These are phyloP conservation scores for Vanrija sp. DNA, from an alignment of 1,284 basidiomycete genomes.

Conservation along the genomic window DNA sequence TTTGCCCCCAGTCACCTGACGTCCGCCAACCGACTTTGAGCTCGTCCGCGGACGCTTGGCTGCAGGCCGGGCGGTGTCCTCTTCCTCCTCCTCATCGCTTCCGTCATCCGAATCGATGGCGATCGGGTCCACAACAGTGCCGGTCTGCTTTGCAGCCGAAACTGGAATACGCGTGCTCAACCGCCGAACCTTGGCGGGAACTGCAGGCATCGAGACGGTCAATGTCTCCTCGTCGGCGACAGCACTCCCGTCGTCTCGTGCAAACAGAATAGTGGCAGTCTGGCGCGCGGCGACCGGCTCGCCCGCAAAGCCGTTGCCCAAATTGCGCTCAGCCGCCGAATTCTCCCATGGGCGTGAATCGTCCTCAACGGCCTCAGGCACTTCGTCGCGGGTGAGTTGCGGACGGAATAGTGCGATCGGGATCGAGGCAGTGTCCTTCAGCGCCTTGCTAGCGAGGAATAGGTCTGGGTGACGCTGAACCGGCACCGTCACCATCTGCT, in stretches of 20 bases:
- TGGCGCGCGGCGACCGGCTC: conserved; percentile 32
- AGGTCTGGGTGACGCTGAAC: conserved; percentile 23
- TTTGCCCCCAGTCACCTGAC: conserved; percentile 23
- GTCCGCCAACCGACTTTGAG: conserved; percentile 15
- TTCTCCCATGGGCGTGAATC: conserved; percentile 20
- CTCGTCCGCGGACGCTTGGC: conserved; percentile 19
- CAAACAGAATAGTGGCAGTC: conserved; percentile 26
- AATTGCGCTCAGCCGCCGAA: conserved; percentile 34
- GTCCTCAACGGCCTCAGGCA: conserved; percentile 15
- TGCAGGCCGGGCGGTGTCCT: conserved; percentile 14
- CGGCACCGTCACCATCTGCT: conserved; percentile 28
- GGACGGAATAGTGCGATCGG: conserved; percentile 39
- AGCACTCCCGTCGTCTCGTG: conserved; percentile 9
- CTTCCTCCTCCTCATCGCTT: conserved; percentile 18
- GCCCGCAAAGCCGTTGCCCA: conserved; percentile 41
- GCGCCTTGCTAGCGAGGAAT: conserved; percentile 26
- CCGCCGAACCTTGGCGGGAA: conserved; percentile 3
- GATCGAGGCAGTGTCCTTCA: conserved; percentile 38
- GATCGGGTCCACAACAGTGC: conserved; percentile 37
- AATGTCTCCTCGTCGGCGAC: conserved; percentile 4
- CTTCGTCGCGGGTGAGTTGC: conserved; percentile 34
- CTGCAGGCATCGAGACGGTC: background rate
- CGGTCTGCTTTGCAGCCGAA: background rate
- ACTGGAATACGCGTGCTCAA: background rate
- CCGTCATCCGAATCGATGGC: conserved; percentile 29